A percentile compares a stretch with the other conserved stretches of the same genome.
phyloP scores from a whole-genome alignment of 352 stramenopile species.

The Pythium aphanidermatum region DNA sequence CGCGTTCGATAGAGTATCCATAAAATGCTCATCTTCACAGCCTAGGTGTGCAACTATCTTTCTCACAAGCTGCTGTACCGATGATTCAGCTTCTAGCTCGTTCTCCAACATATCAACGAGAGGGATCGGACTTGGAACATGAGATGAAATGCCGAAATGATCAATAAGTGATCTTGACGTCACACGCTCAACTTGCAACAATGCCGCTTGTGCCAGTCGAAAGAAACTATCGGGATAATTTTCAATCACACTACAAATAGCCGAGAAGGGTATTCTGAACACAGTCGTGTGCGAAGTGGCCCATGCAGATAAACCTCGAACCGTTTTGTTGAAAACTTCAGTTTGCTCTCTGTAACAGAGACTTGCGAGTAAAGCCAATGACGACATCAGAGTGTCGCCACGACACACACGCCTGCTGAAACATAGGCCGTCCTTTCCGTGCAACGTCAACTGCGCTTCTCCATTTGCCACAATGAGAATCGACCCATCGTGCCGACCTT shows the following conservation, averaged over 20 bases:
- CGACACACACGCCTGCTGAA: constrained; percentile 50
- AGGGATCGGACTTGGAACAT: constrained; percentile 30
- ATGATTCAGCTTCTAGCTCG: not conserved
- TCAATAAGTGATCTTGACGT: constrained; percentile 72
- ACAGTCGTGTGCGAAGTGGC: constrained; percentile 49
- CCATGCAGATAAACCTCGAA: constrained; percentile 42
- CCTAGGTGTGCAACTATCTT: not conserved
- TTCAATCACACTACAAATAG: constrained; percentile 45
- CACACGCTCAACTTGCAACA: constrained; percentile 83
- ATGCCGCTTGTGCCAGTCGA: constrained; percentile 56
- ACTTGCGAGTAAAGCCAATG: constrained; percentile 58
- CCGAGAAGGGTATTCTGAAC: constrained; percentile 51
- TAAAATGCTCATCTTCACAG: no score
- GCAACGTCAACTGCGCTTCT: constrained; percentile 48
- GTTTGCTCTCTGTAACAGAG: no score
- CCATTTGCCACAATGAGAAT: constrained; percentile 69
- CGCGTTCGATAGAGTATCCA: no score
- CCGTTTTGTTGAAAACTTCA: constrained; percentile 46
- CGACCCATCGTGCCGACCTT: constrained; percentile 58
- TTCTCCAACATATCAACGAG: constrained; percentile 15
- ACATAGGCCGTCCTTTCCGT: constrained; percentile 29
- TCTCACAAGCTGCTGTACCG: not conserved
- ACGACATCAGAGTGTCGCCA: constrained; percentile 71
- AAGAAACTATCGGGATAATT: constrained; percentile 68
- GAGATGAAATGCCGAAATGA: constrained; percentile 60